Base-by-base conservation (phyloP, 139 green algal genomes). In the Volvox reticuliferus region DNA sequence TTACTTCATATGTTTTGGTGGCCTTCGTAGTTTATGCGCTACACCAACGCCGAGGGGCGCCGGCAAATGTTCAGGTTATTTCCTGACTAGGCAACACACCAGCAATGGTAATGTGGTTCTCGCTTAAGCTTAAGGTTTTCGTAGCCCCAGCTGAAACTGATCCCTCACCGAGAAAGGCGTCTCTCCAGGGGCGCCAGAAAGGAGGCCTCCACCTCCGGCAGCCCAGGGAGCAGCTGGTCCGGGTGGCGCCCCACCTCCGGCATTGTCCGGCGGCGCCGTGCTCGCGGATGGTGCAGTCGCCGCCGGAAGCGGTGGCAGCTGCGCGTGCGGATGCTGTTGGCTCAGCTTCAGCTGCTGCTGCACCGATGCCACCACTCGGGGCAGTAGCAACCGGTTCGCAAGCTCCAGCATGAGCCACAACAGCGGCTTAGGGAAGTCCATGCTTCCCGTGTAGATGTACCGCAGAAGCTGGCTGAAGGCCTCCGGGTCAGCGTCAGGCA, bases 361-460 rank as follows among this genome's bases (percentile, higher is more conserved):
- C 24, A 80, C 2, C 22, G 26, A 17, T 2, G 22, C 67, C 22
- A 62, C 83, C 67, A 80, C 16, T 14, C 65, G 36, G 26, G 24
- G 33, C 85, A 89, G 71, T 26, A 33, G 44, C 37, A 89, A 36
- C 44, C 44, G 69, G 24, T 82, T 76, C 17, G 69, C 69, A 44
- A 89, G 85, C 85, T 22, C 69, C 69, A 89, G 69, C 26, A 89
- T 2, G 62, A 71, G n/a, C 37, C 44, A 20, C 26, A 89, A 30
- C 85, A 61, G 28, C 26, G 1, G 37, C 69, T n/a, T 20, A 44
- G 85, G 69, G n/a, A 82, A 32, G 16, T 89, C 69, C 85, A 61
- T 14, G n/a, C 1, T 19, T n/a, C 85, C 85, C 35, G 44, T 89
- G 69, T 89, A 89, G 24, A 89, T 22, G 85, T 82, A 36, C 21